phyloP scores from a whole-genome alignment of 768 basidiomycete genomes.

The Hygrocybe punicea region DNA sequence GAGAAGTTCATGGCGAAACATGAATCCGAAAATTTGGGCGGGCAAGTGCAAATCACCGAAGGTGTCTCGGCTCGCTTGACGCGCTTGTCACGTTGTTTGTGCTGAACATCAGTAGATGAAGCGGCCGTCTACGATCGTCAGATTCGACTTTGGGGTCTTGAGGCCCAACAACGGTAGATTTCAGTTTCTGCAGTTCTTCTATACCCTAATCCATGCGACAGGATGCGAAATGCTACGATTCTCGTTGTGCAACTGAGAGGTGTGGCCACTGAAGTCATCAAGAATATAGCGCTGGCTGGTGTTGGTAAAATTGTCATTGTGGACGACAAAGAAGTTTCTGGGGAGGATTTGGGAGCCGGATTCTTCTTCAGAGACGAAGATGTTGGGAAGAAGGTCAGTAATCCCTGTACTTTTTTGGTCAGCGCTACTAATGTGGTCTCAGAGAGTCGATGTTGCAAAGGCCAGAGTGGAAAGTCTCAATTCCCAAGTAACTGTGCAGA shows the following conservation, averaged over 20 bases:
- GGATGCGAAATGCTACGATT: constrained; percentile 93
- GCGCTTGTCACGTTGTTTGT: background rate
- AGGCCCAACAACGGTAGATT: constrained; percentile 86
- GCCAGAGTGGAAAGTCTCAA: constrained; percentile 85
- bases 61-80: background rate
- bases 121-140: constrained; percentile 75
- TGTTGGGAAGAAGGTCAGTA: constrained; percentile 78
- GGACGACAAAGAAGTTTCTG: constrained; percentile 69
- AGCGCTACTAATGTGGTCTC: constrained; percentile 6
- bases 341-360: constrained; percentile 86
- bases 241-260: constrained; percentile 76
- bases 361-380: constrained; percentile 95
- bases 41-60: constrained; percentile 8
- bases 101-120: constrained; percentile 9
- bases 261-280: constrained; percentile 89
- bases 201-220: constrained; percentile 34
- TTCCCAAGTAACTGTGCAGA: constrained; percentile 82
- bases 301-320: constrained; percentile 86
- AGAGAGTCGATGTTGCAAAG: constrained; percentile 87
- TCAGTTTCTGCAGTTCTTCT: constrained; percentile 1
- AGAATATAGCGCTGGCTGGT: constrained; percentile 96
- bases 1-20: too few relatives aligned
- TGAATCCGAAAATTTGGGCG: too few relatives aligned
- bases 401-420: constrained; percentile 10
- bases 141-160: constrained; percentile 96